These are phyloP conservation scores for Podosphaera fusca DNA, from an alignment of 2,329 filamentous ascomycete genomes.

Conservation along the genomic window DNA sequence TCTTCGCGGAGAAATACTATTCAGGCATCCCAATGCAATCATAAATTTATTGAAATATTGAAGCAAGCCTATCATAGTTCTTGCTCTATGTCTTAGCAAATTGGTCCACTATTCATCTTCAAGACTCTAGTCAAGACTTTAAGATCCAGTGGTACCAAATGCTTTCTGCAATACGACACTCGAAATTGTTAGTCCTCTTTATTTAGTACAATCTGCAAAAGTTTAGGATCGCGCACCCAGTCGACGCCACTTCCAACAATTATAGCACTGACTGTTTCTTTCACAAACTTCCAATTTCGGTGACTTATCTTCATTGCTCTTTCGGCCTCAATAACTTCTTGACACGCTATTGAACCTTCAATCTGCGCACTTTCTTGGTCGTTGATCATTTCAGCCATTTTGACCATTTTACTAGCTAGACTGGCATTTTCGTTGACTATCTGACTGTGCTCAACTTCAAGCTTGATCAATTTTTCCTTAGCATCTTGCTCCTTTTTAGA, in stretches of 20 bases:
- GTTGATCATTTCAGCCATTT: slow-evolving; percentile 33
- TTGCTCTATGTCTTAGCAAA: no score
- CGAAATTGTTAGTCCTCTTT: slow-evolving; percentile 19
- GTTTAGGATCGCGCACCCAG: slow-evolving; percentile 46
- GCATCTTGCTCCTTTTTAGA: slow-evolving; percentile 28
- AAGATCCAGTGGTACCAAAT: no score
- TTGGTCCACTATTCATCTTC: no score
- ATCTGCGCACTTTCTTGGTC: slow-evolving; percentile 29
- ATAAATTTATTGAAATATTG: no score
- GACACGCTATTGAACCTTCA: slow-evolving; percentile 26
- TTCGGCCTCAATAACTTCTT: slow-evolving; percentile 35
- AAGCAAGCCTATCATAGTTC: no score
- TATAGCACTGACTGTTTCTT: slow-evolving; percentile 54
- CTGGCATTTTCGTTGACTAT: slow-evolving; percentile 36
- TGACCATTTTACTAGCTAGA: slow-evolving; percentile 37
- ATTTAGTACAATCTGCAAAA: slow-evolving; percentile 52
- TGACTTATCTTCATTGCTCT: slow-evolving; percentile 35
- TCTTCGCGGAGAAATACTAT: no score
- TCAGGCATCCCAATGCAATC: no score
- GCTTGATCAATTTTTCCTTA: slow-evolving; percentile 27
- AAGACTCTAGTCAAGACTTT: no score
- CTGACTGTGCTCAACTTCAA: slow-evolving; percentile 34
- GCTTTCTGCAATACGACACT: no score
- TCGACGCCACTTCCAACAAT: slow-evolving; percentile 64
- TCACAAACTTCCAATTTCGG: slow-evolving; percentile 50